phyloP scores from a whole-genome alignment of 1,284 basidiomycete species.

The Fistulina hepatica region DNA sequence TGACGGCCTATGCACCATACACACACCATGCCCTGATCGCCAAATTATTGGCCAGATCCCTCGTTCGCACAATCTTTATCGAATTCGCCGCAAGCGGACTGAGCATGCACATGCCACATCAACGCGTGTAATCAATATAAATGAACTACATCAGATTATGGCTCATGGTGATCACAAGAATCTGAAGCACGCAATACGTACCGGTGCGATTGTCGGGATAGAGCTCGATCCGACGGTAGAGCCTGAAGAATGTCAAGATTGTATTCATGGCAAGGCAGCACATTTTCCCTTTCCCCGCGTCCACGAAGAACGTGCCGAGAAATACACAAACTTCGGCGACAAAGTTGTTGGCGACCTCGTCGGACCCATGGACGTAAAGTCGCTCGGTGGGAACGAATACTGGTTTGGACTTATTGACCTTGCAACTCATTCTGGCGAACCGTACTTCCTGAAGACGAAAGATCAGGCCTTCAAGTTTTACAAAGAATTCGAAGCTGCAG shows the following conservation, averaged over 20 bases:
- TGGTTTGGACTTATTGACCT: constrained; percentile 2
- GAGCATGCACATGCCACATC: no score
- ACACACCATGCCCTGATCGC: no score
- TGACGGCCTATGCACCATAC: no score
- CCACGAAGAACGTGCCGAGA: neutral
- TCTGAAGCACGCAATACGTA: constrained; percentile 6
- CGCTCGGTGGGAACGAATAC: constrained; percentile 5
- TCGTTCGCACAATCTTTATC: no score
- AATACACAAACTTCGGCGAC: constrained; percentile 2
- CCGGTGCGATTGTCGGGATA: constrained; percentile 4
- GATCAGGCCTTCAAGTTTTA: no score
- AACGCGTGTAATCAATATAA: no score
- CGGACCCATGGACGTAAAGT: constrained; percentile 6
- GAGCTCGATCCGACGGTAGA: constrained; percentile 5
- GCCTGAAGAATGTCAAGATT: constrained; percentile 1
- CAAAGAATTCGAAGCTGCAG: no score
- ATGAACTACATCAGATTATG: constrained; percentile 6
- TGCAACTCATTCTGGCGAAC: constrained; percentile 9
- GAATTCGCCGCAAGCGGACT: no score
- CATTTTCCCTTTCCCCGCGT: neutral
- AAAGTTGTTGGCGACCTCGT: constrained; percentile 4
- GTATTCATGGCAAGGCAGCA: neutral
- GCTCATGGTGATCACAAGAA: constrained; percentile 1
- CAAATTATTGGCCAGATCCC: no score
- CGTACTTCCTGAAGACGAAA: no score